Evolutionary conservation across 805 yeast genomes (phyloP), one percentile per base, ranked within the genome.

Genomic region (Barnettozyma pratensis): DNA sequence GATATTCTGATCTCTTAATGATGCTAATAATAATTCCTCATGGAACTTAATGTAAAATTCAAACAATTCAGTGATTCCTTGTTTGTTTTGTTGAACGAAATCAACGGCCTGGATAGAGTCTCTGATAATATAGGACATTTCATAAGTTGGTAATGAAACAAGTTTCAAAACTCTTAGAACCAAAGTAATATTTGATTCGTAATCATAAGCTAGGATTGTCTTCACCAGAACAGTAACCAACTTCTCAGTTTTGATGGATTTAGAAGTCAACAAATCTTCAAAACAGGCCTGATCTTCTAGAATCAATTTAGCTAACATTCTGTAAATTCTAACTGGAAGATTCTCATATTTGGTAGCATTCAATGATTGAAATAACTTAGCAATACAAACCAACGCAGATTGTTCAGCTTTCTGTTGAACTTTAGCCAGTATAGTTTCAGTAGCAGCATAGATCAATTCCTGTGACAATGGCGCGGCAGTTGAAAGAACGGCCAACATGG

Each of bases 401-500:
- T 61, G 67, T 48, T 68, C 68, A 10, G 70, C 66, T 37, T 61
- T 66, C 39, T 63, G 63, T 4, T 72, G 63, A 61, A 81, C 71
- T 52, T 70, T 72, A 10, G 72, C 54, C 34, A 81, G 66, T 28
- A 86, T 75, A 2, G 86, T 80, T 51, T 76, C 80, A 34, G 78
- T 72, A 1, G 87, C 79, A 6, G 90, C 89, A 44, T 75, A 66
- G 14, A 80, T 66, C 12, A 86, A 77, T 11, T 74, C 71, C 54
- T 66, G 71, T 6, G 79, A 71, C 38, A 94, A 72, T 6, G 88
- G 85, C 43, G 83, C 75, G 41, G 92, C 84, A 4, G 92, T 74
- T 6, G 85, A 77, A 45, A 91, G 69, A 3, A 92, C 96, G 0
- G 92, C 79, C 27, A 92, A 63, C 11, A 90, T 72, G 42, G 96